phyloP scores from a whole-genome alignment of 805 yeast genomes.

The Nakazawaea peltata region DNA sequence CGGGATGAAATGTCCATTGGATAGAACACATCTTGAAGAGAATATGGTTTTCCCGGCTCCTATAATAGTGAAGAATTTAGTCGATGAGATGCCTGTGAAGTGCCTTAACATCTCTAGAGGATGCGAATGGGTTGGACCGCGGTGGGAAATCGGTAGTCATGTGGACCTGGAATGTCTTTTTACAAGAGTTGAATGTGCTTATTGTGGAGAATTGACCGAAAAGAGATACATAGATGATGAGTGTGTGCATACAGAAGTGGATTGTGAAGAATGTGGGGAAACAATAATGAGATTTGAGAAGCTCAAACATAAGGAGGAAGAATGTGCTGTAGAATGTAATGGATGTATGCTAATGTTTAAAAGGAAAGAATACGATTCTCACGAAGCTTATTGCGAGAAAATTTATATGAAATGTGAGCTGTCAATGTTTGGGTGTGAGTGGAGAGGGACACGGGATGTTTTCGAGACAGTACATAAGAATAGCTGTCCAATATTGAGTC shows the following conservation, averaged over 20 bases:
- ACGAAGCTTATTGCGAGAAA: constrained; percentile 33
- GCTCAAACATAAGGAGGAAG: constrained; percentile 26
- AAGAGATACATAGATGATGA: constrained; percentile 12
- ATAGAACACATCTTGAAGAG: constrained; percentile 37
- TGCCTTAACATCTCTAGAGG: constrained; percentile 49
- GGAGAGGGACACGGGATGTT: constrained; percentile 30
- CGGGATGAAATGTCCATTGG: constrained; percentile 48
- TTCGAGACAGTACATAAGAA: constrained; percentile 18
- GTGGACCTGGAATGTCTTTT: constrained; percentile 29
- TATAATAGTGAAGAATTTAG: constrained; percentile 45
- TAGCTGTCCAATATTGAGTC: constrained; percentile 21
- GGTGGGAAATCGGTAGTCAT: constrained; percentile 54
- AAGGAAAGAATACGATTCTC: constrained; percentile 27
- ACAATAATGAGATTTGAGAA: constrained; percentile 22
- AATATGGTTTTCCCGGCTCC: constrained; percentile 42
- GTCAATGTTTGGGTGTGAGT: constrained; percentile 37
- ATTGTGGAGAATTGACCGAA: constrained; percentile 11
- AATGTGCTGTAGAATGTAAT: constrained; percentile 29
- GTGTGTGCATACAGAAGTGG: constrained; percentile 31
- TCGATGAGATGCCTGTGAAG: constrained; percentile 50
- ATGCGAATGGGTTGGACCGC: constrained; percentile 46
- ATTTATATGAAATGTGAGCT: constrained; percentile 39
- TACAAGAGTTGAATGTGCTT: constrained; percentile 28
- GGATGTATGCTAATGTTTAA: constrained; percentile 38
- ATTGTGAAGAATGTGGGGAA: constrained; percentile 32